Conservation (phyloP, 2,329 filamentous ascomycete species). For the Phaeosphaeriaceae sp. region DNA sequence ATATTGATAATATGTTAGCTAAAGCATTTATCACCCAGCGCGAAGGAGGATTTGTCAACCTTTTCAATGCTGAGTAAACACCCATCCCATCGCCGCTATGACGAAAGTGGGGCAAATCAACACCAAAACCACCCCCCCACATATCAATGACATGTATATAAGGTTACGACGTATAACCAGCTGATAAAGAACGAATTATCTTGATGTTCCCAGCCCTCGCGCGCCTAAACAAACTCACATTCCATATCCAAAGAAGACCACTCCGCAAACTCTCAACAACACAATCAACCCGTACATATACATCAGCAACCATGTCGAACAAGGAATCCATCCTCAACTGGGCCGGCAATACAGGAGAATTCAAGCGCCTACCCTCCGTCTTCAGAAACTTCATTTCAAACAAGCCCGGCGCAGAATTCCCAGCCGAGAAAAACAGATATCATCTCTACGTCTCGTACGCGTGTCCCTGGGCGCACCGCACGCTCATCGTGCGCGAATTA, state of each 20-base stretch:
- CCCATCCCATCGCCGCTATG: slow-evolving; percentile 18
- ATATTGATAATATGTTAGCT: background rate
- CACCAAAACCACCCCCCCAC: slow-evolving; percentile 8
- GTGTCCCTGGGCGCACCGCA: slow-evolving; percentile 91
- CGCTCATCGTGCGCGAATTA: slow-evolving; percentile 84
- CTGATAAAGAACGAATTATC: background rate
- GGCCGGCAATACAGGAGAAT: slow-evolving; percentile 87
- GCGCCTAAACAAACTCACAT: slow-evolving; percentile 17
- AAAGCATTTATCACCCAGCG: slow-evolving; percentile 8
- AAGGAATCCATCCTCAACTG: slow-evolving; percentile 73
- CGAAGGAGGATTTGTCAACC: slow-evolving; percentile 28
- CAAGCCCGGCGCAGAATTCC: slow-evolving; percentile 74
- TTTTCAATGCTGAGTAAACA: slow-evolving; percentile 40
- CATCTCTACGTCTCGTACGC: slow-evolving; percentile 95
- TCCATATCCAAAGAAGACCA: background rate
- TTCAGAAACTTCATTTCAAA: slow-evolving; percentile 83
- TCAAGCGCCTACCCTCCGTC: slow-evolving; percentile 83
- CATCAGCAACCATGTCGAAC: slow-evolving; percentile 13
- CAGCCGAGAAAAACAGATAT: slow-evolving; percentile 86
- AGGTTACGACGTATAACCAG: background rate
- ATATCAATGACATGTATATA: slow-evolving; percentile 33
- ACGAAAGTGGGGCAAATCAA: slow-evolving; percentile 22
- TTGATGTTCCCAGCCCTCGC: slow-evolving; percentile 27
- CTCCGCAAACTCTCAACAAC: background rate
- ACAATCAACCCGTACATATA: background rate